Conservation (phyloP, 1,139 yeast genomes). For the Starmera stellimalicola region DNA sequence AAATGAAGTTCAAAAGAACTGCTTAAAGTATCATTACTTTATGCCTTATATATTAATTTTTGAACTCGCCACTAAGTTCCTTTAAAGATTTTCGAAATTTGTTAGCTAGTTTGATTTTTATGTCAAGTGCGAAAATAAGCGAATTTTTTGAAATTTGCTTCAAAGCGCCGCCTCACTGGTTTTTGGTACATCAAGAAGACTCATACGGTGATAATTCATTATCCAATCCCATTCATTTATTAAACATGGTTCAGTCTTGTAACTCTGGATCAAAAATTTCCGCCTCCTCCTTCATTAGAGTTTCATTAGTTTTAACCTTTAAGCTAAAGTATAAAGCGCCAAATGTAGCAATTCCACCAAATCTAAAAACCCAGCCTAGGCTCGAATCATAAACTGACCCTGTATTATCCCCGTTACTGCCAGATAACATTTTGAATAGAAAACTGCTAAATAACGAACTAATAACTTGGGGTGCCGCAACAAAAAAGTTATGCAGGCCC, state of each 20-base stretch:
- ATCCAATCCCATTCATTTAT: neutral
- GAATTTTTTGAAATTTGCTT: too few relatives aligned
- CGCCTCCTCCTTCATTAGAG: slow-evolving; percentile 24
- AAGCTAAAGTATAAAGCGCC: slow-evolving; percentile 29
- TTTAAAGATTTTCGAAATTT: neutral
- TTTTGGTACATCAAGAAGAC: too few relatives aligned
- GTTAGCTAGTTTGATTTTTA: neutral
- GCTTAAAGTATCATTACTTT: too few relatives aligned
- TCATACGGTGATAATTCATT: too few relatives aligned
- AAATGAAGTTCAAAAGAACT: too few relatives aligned
- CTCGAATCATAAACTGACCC: slow-evolving; percentile 27
- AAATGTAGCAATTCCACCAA: slow-evolving; percentile 35
- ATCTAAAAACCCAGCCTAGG: slow-evolving; percentile 38
- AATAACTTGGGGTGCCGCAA: slow-evolving; percentile 39
- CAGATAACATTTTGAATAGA: slow-evolving; percentile 25
- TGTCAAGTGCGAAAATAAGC: neutral
- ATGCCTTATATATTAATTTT: too few relatives aligned
- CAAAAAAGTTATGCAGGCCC: slow-evolving; percentile 40
- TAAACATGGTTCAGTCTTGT: neutral
- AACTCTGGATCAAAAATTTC: slow-evolving; percentile 4
- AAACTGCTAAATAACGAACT: slow-evolving; percentile 33
- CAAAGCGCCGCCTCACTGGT: too few relatives aligned
- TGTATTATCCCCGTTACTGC: slow-evolving; percentile 10
- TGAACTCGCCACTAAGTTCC: neutral
- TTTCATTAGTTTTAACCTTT: slow-evolving; percentile 25